Evolutionary conservation across 225 moss, liverwort and hornwort genomes (phyloP).

Genomic region (Ulota crispa): DNA sequence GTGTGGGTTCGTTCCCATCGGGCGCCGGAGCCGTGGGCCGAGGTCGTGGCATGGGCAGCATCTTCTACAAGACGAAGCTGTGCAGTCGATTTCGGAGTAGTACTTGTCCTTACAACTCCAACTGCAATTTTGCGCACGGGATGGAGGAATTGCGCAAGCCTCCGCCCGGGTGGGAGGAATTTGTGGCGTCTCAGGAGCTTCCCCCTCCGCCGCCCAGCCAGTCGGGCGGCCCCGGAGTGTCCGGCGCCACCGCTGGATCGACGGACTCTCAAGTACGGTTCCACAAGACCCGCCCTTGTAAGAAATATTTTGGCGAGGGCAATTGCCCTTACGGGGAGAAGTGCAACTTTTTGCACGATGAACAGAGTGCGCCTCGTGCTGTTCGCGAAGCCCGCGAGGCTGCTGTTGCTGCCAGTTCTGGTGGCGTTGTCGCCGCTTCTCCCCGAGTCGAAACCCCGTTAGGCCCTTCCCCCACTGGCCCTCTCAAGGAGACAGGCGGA

Average conservation of each 20-base stretch:
- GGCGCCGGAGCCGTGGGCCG: conserved; percentile 56
- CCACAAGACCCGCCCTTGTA: conserved; percentile 96
- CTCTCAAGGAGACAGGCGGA: conserved; percentile 30
- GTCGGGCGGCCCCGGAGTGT: conserved; percentile 31
- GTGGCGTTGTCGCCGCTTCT: conserved; percentile 31
- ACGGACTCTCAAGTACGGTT: conserved; percentile 79
- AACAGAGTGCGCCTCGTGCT: conserved; percentile 61
- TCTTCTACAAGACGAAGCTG: conserved; percentile 92
- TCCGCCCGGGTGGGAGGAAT: conserved; percentile 82
- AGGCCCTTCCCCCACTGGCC: conserved; percentile 23
- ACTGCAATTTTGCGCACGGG: conserved; percentile 98
- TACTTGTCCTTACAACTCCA: conserved; percentile 91
- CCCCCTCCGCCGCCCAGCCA: conserved; percentile 45
- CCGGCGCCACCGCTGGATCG: conserved; percentile 44
- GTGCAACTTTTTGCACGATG: conserved; percentile 95
- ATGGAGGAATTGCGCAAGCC: conserved; percentile 88
- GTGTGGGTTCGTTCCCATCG: conserved; percentile 40
- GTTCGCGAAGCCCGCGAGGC: conserved; percentile 52
- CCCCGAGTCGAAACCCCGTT: conserved; percentile 26
- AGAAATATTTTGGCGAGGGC: conserved; percentile 86
- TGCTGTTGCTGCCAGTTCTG: conserved; percentile 35
- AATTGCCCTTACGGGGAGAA: conserved; percentile 94
- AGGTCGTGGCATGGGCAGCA: conserved; percentile 80
- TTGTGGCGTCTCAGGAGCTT: conserved; percentile 76
- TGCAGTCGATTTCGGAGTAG: conserved; percentile 92